phyloP scores from a whole-genome alignment of 129 eudicot genomes.

The Escallonia rubra region DNA sequence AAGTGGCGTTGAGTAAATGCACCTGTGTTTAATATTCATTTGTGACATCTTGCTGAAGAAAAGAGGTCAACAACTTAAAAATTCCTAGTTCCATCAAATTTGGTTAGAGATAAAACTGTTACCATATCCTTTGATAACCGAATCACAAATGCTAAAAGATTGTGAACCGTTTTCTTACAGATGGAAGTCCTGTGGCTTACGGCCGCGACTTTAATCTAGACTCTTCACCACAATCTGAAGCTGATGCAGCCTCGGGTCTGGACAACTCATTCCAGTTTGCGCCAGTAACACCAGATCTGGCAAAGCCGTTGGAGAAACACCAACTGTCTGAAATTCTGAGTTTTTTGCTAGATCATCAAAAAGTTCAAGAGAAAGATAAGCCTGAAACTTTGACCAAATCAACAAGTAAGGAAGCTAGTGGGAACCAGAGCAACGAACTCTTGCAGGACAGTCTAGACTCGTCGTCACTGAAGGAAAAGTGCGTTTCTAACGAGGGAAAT shows the following conservation, averaged over 20 bases:
- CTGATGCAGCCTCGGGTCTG: constrained; percentile 24
- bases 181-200: constrained; percentile 33
- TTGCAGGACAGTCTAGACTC: constrained; percentile 27
- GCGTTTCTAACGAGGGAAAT: constrained; percentile 24
- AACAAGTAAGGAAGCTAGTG: constrained; percentile 16
- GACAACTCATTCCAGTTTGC: constrained; percentile 30
- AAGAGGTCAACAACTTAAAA: no score
- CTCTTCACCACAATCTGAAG: constrained; percentile 48
- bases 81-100: no score
- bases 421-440: constrained; percentile 24
- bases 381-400: constrained; percentile 14
- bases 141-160: neutral
- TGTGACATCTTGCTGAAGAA: no score
- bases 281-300: constrained; percentile 61
- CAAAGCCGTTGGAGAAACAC: constrained; percentile 27
- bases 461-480: constrained; percentile 34
- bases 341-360: constrained; percentile 16
- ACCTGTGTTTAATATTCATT: no score
- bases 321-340: constrained; percentile 21
- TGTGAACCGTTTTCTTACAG: constrained; percentile 27
- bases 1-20: no score
- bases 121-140: neutral
- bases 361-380: constrained; percentile 25
- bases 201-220: constrained; percentile 31
- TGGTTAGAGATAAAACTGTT: neutral